A percentile compares a stretch with the other conserved stretches of the same genome.
Evolutionary conservation across 2,329 filamentous ascomycete species (phyloP).

Genomic region (Fusarium vanettenii): DNA sequence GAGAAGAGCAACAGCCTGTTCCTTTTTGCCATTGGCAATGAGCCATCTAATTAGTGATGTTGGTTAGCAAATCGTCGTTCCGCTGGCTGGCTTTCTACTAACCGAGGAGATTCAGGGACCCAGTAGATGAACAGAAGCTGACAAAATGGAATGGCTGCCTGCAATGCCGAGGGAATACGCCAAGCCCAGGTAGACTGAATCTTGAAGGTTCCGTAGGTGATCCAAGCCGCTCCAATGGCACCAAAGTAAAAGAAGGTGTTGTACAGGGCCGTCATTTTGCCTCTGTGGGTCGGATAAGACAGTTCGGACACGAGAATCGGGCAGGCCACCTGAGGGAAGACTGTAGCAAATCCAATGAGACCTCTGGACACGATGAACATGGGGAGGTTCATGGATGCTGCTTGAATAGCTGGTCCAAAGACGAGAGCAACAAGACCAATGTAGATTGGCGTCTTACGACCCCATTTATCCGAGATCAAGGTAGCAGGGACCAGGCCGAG

Average conservation of each 20-base stretch:
- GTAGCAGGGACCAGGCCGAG: conserved; percentile 49
- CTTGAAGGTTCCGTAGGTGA: conserved; percentile 7
- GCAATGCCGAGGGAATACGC: conserved; percentile 3
- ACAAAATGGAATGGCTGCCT: background rate
- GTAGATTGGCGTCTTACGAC: conserved; percentile 52
- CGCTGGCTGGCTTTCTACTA: background rate
- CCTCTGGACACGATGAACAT: conserved; percentile 46
- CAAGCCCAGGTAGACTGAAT: conserved; percentile 6
- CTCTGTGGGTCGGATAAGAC: conserved; percentile 47
- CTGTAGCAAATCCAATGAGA: conserved; percentile 45
- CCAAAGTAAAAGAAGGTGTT: conserved; percentile 42
- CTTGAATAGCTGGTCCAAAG: conserved; percentile 46
- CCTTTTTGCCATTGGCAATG: conserved; percentile 2
- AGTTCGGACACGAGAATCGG: conserved; percentile 48
- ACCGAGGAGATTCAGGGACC: conserved; percentile 12
- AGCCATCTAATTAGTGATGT: background rate
- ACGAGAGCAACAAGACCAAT: conserved; percentile 46
- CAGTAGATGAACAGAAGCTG: background rate
- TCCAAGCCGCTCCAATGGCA: conserved; percentile 2
- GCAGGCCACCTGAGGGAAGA: conserved; percentile 43
- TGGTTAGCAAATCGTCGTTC: background rate
- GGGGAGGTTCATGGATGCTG: conserved; percentile 32
- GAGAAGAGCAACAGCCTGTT: conserved; percentile 7
- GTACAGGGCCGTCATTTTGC: conserved; percentile 45
- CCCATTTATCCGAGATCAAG: conserved; percentile 50